Evolutionary conservation across 2,329 filamentous ascomycete genomes (phyloP).

Genomic region (Cyphellophora attinorum): DNA sequence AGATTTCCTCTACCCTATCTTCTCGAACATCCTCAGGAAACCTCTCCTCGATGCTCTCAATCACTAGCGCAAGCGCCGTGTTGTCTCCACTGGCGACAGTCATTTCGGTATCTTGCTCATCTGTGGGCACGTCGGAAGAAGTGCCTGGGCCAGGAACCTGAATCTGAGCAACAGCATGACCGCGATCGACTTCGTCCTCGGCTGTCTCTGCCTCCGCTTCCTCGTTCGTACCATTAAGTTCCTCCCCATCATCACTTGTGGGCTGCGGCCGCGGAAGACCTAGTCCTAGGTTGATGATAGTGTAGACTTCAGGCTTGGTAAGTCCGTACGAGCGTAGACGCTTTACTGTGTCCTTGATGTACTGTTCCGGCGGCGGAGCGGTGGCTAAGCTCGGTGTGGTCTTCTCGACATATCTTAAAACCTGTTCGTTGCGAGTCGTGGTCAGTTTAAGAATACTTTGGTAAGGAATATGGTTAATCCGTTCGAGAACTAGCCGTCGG

Average conservation of each 20-base stretch:
- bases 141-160: constrained; percentile 1
- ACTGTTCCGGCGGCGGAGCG: constrained; percentile 27
- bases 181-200: neutral
- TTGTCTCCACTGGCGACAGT: constrained; percentile 10
- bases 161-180: neutral
- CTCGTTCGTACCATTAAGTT: neutral
- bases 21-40: constrained; percentile 17
- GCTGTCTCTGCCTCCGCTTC: neutral
- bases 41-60: constrained; percentile 18
- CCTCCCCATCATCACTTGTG: neutral
- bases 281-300: constrained; percentile 36
- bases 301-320: constrained; percentile 37
- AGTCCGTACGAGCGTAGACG: constrained; percentile 29
- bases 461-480: too few species aligned
- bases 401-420: constrained; percentile 8
- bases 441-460: too few species aligned
- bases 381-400: constrained; percentile 10
- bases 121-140: constrained; percentile 6
- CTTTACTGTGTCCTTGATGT: constrained; percentile 27
- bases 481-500: too few species aligned
- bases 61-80: constrained; percentile 13
- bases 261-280: constrained; percentile 20
- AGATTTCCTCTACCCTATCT: constrained; percentile 13
- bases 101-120: constrained; percentile 7
- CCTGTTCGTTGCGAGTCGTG: constrained; percentile 7